Evolutionary conservation across 495 filamentous ascomycete species (phyloP).

Genomic region (Clohesyomyces aquaticus): DNA sequence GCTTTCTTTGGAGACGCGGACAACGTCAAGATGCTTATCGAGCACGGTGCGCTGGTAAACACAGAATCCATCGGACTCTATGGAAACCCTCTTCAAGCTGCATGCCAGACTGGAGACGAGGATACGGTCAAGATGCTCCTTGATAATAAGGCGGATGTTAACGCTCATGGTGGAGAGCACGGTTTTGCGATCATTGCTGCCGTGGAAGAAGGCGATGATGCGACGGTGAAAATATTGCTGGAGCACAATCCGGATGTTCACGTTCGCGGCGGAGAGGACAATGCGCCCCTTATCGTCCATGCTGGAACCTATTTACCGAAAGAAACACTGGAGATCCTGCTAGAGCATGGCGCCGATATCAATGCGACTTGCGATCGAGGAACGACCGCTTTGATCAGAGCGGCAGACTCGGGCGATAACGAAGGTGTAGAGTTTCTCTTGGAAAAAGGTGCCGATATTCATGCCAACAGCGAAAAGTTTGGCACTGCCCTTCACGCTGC

Average conservation of each 20-base stretch:
- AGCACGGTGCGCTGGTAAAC: constrained; percentile 25
- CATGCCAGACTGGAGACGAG: constrained; percentile 2
- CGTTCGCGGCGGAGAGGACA: constrained; percentile 18
- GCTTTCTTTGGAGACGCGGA: constrained; percentile 18
- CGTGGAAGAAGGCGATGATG: constrained; percentile 4
- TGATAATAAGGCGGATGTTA: constrained; percentile 27
- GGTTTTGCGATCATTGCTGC: constrained; percentile 20
- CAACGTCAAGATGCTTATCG: constrained; percentile 23
- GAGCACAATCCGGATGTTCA: constrained; percentile 14
- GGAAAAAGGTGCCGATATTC: constrained; percentile 37
- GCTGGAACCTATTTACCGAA: neutral
- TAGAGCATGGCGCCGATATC: constrained; percentile 29
- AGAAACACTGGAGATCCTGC: neutral
- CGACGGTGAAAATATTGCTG: constrained; percentile 18
- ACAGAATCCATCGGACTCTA: constrained; percentile 5
- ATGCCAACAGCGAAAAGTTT: constrained; percentile 4
- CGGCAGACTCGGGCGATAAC: constrained; percentile 15
- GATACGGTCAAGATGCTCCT: constrained; percentile 20
- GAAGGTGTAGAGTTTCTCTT: constrained; percentile 34
- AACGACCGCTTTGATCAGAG: constrained; percentile 32
- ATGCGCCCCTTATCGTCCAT: neutral
- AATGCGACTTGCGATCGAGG: constrained; percentile 16
- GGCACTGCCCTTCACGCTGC: constrained; percentile 44
- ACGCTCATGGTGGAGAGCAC: constrained; percentile 17
- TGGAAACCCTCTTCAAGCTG: constrained; percentile 31